phyloP scores from a whole-genome alignment of 192 early-diverging fungal species.

The Kickxella alabastrina region DNA sequence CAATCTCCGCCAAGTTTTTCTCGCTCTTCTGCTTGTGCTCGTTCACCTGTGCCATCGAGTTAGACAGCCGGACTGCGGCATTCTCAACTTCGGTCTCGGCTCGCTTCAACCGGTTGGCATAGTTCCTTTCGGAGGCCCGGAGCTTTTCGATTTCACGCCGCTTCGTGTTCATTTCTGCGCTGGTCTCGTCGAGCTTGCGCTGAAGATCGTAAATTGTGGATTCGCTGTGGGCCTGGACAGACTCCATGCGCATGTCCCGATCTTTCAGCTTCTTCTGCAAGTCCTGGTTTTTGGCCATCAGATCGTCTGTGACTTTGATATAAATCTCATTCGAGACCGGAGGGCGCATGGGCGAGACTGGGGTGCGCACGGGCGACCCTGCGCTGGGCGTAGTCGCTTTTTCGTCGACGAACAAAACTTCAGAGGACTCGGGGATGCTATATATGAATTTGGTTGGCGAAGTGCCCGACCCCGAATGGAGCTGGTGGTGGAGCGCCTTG shows the following conservation, averaged over 20 bases:
- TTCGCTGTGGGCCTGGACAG: slow-evolving; percentile 30
- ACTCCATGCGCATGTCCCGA: slow-evolving; percentile 27
- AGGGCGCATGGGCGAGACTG: slow-evolving; percentile 25
- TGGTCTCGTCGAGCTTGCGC: slow-evolving; percentile 37
- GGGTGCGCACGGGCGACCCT: slow-evolving; percentile 8
- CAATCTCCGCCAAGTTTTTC: not conserved
- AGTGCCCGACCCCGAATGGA: slow-evolving; percentile 5
- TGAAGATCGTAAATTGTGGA: slow-evolving; percentile 18
- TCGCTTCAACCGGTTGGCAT: slow-evolving; percentile 14
- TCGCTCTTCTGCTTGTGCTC: slow-evolving; percentile 11
- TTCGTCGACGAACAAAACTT: slow-evolving; percentile 27
- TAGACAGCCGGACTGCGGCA: slow-evolving; percentile 29
- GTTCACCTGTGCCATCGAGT: slow-evolving; percentile 20
- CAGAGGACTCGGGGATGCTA: slow-evolving; percentile 11
- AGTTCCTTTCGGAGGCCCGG: slow-evolving; percentile 15
- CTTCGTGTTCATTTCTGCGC: slow-evolving; percentile 40
- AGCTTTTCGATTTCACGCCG: slow-evolving; percentile 47
- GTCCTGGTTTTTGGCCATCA: slow-evolving; percentile 26
- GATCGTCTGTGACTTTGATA: slow-evolving; percentile 12
- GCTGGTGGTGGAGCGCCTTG: slow-evolving; percentile 17
- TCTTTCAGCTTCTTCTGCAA: slow-evolving; percentile 25
- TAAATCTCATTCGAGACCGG: slow-evolving; percentile 8
- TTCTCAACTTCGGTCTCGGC: slow-evolving; percentile 38
- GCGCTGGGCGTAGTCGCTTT: not conserved
- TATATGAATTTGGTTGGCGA: not conserved